These are phyloP conservation scores for Panicum virgatum DNA, from an alignment of 202 grass and related monocot species.

Conservation along the genomic window DNA sequence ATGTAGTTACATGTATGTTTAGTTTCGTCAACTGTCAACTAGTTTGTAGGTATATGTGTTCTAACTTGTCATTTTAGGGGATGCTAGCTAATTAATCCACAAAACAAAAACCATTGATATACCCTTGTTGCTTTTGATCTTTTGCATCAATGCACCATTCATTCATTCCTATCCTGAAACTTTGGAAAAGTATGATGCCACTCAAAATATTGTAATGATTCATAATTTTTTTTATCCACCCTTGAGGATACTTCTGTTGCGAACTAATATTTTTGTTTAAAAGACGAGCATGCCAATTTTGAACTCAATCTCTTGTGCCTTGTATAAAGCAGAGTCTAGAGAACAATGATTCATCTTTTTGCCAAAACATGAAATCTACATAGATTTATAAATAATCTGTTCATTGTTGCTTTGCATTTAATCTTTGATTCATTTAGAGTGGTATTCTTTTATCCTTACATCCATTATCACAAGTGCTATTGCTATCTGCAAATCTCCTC, in stretches of 20 bases:
- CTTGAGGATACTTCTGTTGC: not conserved
- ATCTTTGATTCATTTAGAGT: not conserved
- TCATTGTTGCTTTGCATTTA: not conserved
- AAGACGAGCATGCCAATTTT: not conserved
- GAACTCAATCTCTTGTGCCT: not conserved
- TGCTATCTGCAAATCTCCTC: not conserved
- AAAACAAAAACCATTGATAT: not conserved
- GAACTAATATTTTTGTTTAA: not conserved
- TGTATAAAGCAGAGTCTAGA: no score
- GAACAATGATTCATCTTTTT: not conserved
- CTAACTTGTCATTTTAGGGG: not conserved
- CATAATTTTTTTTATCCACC: not conserved
- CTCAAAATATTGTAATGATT: not conserved
- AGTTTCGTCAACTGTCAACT: conserved; percentile 18
- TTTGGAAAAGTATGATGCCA: not conserved
- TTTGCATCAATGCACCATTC: not conserved
- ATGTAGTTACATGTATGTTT: conserved; percentile 16
- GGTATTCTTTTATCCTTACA: not conserved
- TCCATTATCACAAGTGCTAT: not conserved
- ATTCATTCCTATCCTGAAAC: not conserved
- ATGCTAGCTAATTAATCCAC: not conserved
- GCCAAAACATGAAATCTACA: not conserved
- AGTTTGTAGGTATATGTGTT: conserved; percentile 17
- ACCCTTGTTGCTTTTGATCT: not conserved
- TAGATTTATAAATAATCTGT: not conserved